Percentiles rank a stretch among this genome's conserved stretches.
These are phyloP conservation scores for Phytophthora meadii DNA, from an alignment of 352 stramenopile species.

Conservation along the genomic window DNA sequence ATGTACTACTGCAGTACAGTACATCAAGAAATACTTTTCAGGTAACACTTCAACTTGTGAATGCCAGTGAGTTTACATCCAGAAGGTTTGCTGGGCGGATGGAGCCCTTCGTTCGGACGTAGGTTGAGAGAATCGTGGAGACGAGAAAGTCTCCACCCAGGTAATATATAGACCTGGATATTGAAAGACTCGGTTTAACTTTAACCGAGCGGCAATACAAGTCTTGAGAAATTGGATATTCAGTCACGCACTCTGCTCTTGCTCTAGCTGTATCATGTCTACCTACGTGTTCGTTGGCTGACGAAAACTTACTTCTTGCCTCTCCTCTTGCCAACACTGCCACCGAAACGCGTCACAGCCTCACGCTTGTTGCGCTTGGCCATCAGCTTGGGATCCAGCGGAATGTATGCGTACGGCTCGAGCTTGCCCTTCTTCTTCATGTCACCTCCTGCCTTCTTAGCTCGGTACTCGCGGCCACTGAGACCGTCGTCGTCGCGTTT, in stretches of 20 bases:
- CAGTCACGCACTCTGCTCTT: constrained; percentile 30
- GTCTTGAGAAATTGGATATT: constrained; percentile 36
- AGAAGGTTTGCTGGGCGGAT: too few species aligned
- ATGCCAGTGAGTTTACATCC: too few species aligned
- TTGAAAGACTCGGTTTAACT: too few species aligned
- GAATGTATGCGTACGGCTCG: constrained; percentile 98
- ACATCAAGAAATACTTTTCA: too few species aligned
- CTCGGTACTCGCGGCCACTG: constrained; percentile 92
- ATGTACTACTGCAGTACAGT: too few species aligned
- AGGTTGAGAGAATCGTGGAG: too few species aligned
- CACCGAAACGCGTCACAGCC: constrained; percentile 79
- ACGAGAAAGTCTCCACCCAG: too few species aligned
- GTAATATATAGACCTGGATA: too few species aligned
- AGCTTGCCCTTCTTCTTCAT: constrained; percentile 98
- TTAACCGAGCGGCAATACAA: too few species aligned
- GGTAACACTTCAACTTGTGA: not conserved
- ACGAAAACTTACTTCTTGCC: constrained; percentile 43
- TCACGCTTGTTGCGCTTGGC: constrained; percentile 88
- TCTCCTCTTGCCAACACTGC: constrained; percentile 82
- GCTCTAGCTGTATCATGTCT: constrained; percentile 41
- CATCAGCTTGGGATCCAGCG: constrained; percentile 96
- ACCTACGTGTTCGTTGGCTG: constrained; percentile 27
- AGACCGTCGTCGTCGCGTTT: constrained; percentile 70
- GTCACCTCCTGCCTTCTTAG: constrained; percentile 96
- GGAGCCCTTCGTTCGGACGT: too few species aligned